Conservation (phyloP, 306 rosid species). For the Fragaria vesca region DNA sequence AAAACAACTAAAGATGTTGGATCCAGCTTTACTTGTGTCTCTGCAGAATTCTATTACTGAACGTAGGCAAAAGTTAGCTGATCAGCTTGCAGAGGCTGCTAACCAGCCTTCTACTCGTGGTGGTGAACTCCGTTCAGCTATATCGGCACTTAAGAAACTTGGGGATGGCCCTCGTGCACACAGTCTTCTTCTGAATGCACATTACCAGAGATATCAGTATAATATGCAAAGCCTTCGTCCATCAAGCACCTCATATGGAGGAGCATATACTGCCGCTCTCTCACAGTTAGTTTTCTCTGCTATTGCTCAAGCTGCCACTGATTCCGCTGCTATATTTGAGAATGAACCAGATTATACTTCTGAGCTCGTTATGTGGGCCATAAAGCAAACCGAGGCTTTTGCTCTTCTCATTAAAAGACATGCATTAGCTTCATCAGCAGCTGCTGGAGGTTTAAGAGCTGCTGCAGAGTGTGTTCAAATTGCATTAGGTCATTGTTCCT, state of each 20-base stretch:
- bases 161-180: slow-evolving; percentile 98
- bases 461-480: slow-evolving; percentile 99
- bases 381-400: slow-evolving; percentile 87
- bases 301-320: slow-evolving; percentile 92
- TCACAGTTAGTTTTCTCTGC: slow-evolving; percentile 96
- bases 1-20: slow-evolving; percentile 58
- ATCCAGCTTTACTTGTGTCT: slow-evolving; percentile 51
- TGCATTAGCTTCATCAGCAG: slow-evolving; percentile 96
- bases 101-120: slow-evolving; percentile 98
- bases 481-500: slow-evolving; percentile 95
- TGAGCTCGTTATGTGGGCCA: slow-evolving; percentile 98
- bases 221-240: slow-evolving; percentile 95
- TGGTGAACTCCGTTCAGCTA: slow-evolving; percentile 82
- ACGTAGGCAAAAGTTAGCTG: slow-evolving; percentile 78
- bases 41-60: slow-evolving; percentile 69
- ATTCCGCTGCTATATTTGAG: slow-evolving; percentile 85
- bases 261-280: slow-evolving; percentile 98
- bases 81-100: slow-evolving; percentile 99
- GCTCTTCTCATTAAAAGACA: slow-evolving; percentile 85
- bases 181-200: slow-evolving; percentile 80
- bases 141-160: slow-evolving; percentile 88
- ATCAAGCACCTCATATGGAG: slow-evolving; percentile 95
- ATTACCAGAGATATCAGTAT: slow-evolving; percentile 80
- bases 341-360: slow-evolving; percentile 79
- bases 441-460: slow-evolving; percentile 99